phyloP scores from a whole-genome alignment of 2,329 filamentous ascomycete species.

The Mycogone perniciosa region DNA sequence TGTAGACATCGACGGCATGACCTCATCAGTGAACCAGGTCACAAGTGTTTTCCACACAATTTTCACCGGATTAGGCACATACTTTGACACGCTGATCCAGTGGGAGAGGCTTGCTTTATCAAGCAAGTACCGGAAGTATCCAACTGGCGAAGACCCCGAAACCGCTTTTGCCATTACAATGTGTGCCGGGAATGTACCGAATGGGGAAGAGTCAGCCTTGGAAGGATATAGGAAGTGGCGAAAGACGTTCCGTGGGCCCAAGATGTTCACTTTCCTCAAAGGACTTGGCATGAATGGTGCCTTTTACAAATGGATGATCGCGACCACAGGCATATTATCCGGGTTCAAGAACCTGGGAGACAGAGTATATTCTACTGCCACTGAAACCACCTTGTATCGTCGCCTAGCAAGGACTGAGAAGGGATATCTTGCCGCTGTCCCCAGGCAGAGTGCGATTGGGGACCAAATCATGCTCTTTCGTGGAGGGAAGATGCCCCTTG shows the following conservation, averaged over 20 bases:
- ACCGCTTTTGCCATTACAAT: slow-evolving; percentile 7
- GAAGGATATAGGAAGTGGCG: slow-evolving; percentile 2
- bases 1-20: not conserved
- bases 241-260: slow-evolving; percentile 1
- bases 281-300: not conserved
- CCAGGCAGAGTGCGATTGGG: slow-evolving; percentile 2
- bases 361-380: slow-evolving; percentile 5
- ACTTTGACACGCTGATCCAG: slow-evolving; percentile 6
- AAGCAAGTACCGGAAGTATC: not conserved
- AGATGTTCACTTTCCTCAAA: slow-evolving; percentile 4
- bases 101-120: slow-evolving; percentile 6
- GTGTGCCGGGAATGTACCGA: slow-evolving; percentile 2
- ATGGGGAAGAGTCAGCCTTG: not conserved
- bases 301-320: slow-evolving; percentile 5
- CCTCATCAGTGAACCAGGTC: not conserved
- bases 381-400: slow-evolving; percentile 2
- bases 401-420: slow-evolving; percentile 8
- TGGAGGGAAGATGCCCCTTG: slow-evolving; percentile 1
- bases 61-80: slow-evolving; percentile 1
- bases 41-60: not conserved
- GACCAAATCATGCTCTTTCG: slow-evolving; percentile 4
- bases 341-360: not conserved
- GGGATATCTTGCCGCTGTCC: slow-evolving; percentile 5
- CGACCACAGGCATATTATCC: not conserved
- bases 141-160: slow-evolving; percentile 9